phyloP scores from a whole-genome alignment of 2,329 filamentous ascomycete genomes.

The Pezizomycotina sp. region DNA sequence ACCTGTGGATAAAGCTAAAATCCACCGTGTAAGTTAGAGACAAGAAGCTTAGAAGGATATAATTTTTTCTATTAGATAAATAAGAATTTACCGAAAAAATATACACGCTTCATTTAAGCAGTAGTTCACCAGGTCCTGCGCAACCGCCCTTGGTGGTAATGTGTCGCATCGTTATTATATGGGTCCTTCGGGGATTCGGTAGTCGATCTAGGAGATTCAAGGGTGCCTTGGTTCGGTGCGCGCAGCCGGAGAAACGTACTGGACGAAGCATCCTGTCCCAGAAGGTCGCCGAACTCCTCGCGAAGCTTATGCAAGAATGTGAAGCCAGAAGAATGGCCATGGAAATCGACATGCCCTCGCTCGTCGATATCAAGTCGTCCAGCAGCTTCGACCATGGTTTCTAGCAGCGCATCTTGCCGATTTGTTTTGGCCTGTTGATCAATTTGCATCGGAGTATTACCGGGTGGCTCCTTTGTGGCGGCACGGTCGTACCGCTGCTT shows the following conservation, averaged over 20 bases:
- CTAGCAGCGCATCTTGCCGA: conserved; percentile 54
- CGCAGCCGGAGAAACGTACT: conserved; percentile 33
- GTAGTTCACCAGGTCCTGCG: conserved; percentile 40
- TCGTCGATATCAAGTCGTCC: conserved; percentile 86
- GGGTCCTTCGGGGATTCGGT: conserved; percentile 46
- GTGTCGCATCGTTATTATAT: conserved; percentile 18
- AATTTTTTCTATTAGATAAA: too few species aligned
- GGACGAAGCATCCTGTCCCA: conserved; percentile 40
- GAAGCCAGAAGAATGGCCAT: conserved; percentile 79
- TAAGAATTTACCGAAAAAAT: conserved; percentile 34
- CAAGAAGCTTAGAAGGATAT: too few species aligned
- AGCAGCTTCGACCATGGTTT: conserved; percentile 88
- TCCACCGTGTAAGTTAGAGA: too few species aligned
- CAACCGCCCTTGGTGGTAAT: conserved; percentile 34
- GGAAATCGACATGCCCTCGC: conserved; percentile 83
- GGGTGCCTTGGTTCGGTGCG: conserved; percentile 43
- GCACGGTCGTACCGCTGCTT: conserved; percentile 4
- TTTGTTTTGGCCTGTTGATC: conserved; percentile 28
- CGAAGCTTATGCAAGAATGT: conserved; percentile 78
- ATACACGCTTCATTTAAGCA: conserved; percentile 46
- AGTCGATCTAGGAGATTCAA: conserved; percentile 53
- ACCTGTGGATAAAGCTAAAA: too few species aligned
- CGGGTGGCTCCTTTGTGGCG: conserved; percentile 15
- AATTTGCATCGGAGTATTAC: too few species aligned
- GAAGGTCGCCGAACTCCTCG: conserved; percentile 65